Percentiles rank a stretch among this genome's conserved stretches.
Evolutionary conservation across 2,329 filamentous ascomycete species (phyloP).

Genomic region (Ophiostoma sp.): DNA sequence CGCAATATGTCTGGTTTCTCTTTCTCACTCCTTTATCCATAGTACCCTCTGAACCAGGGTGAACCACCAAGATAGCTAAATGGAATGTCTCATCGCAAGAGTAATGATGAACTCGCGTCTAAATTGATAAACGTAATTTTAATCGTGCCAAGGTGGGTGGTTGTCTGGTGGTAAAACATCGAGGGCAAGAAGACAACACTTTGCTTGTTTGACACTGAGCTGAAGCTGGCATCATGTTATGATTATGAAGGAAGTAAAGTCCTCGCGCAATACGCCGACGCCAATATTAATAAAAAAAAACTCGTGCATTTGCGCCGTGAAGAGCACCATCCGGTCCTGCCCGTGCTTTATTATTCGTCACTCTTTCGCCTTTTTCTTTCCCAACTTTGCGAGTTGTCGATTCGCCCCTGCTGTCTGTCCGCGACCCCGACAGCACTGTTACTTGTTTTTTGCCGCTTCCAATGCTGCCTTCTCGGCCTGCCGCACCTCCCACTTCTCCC

Average conservation of each 20-base stretch:
- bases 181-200: too few relatives aligned
- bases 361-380: neutral
- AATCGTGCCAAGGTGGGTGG: too few relatives aligned
- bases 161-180: too few relatives aligned
- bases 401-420: too few relatives aligned
- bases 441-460: constrained; percentile 34
- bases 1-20: neutral
- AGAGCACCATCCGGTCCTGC: neutral
- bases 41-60: neutral
- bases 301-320: neutral
- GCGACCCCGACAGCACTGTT: constrained; percentile 15
- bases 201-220: too few relatives aligned
- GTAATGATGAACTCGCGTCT: too few relatives aligned
- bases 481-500: constrained; percentile 79
- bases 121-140: too few relatives aligned
- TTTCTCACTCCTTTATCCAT: neutral
- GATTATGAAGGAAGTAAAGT: too few relatives aligned
- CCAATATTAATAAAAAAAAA: neutral
- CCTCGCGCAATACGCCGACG: too few relatives aligned
- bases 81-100: neutral
- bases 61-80: constrained; percentile 6
- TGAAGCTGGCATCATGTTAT: too few relatives aligned
- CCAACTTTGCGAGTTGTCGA: neutral
- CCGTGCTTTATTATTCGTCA: neutral
- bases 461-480: constrained; percentile 34